These are phyloP conservation scores for Chionographis japonica DNA, from an alignment of 106 monocot genomes.

Conservation along the genomic window DNA sequence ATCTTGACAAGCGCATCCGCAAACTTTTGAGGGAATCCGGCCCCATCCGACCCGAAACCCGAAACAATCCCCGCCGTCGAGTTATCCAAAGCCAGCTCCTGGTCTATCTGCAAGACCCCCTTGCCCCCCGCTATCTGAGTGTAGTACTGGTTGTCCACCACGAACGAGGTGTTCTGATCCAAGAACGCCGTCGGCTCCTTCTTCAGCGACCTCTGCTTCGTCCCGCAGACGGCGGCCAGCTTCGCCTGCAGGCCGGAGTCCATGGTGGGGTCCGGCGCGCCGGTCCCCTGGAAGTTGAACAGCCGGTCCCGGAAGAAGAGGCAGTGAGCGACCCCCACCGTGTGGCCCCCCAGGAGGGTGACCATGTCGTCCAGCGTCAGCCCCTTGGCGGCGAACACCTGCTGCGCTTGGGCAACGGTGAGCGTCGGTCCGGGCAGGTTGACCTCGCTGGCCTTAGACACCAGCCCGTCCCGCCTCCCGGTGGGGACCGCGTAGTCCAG, in stretches of 20 bases:
- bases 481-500: slow-evolving; percentile 33
- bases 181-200: slow-evolving; percentile 15
- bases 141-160: slow-evolving; percentile 25
- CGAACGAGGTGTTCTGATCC: slow-evolving; percentile 25
- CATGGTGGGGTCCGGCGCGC: slow-evolving; percentile 21
- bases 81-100: slow-evolving; percentile 17
- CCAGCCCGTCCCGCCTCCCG: slow-evolving; percentile 36
- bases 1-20: slow-evolving; percentile 20
- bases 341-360: slow-evolving; percentile 34
- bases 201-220: background rate
- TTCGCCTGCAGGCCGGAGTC: slow-evolving; percentile 6
- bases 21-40: slow-evolving; percentile 13
- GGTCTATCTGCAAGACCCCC: slow-evolving; percentile 26
- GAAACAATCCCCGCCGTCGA: slow-evolving; percentile 9
- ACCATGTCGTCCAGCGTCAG: slow-evolving; percentile 35
- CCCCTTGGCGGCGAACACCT: slow-evolving; percentile 21
- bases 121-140: slow-evolving; percentile 7
- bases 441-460: slow-evolving; percentile 20
- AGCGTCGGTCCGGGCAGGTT: slow-evolving; percentile 16
- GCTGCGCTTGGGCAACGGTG: slow-evolving; percentile 12
- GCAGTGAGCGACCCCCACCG: slow-evolving; percentile 30
- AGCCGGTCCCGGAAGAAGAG: slow-evolving; percentile 22
- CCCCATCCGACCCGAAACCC: slow-evolving; percentile 1
- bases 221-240: slow-evolving; percentile 5
- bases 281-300: slow-evolving; percentile 23